Evolutionary conservation across 306 rosid species (phyloP).

Genomic region (Mimosa pudica): DNA sequence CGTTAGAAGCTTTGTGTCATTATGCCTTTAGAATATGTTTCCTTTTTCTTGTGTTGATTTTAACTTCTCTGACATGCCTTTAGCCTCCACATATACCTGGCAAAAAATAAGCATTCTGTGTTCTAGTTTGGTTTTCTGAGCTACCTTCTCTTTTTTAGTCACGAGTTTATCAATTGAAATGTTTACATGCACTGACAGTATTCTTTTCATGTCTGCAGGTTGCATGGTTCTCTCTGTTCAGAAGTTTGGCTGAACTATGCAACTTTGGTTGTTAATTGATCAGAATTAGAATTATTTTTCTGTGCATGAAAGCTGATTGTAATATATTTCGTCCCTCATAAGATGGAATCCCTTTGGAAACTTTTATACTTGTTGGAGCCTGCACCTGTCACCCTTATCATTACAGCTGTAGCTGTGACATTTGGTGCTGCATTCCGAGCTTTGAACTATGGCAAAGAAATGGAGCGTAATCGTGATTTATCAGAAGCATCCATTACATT

Average conservation of each 20-base stretch:
- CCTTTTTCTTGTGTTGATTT: neutral
- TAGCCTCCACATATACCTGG: neutral
- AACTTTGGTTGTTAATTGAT: conserved; percentile 52
- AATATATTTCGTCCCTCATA: conserved; percentile 35
- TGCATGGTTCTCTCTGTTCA: conserved; percentile 64
- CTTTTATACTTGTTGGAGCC: conserved; percentile 89
- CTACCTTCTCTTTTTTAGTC: neutral
- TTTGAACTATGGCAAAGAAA: conserved; percentile 89
- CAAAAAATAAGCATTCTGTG: neutral
- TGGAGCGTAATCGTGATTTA: conserved; percentile 84
- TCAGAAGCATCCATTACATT: conserved; percentile 88
- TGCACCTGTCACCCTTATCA: conserved; percentile 76
- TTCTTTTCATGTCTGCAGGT: conserved; percentile 63
- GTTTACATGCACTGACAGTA: conserved; percentile 20
- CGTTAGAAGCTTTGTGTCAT: neutral
- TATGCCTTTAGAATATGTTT: neutral
- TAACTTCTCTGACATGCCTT: neutral
- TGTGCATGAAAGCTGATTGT: conserved; percentile 31
- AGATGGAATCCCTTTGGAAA: conserved; percentile 85
- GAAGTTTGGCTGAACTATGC: conserved; percentile 47
- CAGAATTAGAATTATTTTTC: conserved; percentile 24
- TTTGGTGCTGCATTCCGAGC: conserved; percentile 97
- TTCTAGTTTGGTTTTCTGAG: neutral
- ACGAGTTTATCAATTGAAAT: conserved; percentile 7
- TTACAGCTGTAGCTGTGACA: conserved; percentile 90